Evolutionary conservation across 768 basidiomycete genomes (phyloP).

Genomic region (Hericium erinaceus): DNA sequence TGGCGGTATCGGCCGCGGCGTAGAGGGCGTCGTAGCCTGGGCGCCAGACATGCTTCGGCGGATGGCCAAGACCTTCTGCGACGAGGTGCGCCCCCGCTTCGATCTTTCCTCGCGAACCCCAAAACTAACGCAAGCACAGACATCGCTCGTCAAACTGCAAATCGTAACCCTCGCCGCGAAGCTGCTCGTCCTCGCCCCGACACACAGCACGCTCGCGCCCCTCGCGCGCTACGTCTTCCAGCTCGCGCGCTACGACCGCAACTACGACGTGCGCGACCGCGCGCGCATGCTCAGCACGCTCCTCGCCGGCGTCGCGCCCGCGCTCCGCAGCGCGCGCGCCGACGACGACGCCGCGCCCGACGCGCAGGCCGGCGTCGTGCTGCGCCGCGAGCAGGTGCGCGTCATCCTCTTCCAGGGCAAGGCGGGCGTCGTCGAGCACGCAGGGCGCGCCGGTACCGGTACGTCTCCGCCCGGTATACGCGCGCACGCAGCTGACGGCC

Average conservation of each 20-base stretch:
- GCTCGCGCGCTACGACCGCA: conserved; percentile 79
- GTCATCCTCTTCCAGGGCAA: conserved; percentile 78
- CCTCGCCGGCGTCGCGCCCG: conserved; percentile 40
- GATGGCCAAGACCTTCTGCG: conserved; percentile 57
- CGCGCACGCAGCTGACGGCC: background rate
- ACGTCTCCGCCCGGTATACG: background rate
- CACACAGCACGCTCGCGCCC: conserved; percentile 37
- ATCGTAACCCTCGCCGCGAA: conserved; percentile 82
- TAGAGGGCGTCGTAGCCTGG: conserved; percentile 63
- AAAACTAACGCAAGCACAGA: conserved; percentile 27
- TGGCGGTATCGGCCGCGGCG: conserved; percentile 19
- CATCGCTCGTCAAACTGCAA: conserved; percentile 68
- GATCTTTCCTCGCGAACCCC: background rate
- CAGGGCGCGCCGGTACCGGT: conserved; percentile 3
- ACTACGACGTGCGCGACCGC: conserved; percentile 89
- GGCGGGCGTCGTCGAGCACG: conserved; percentile 31
- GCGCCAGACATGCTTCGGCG: conserved; percentile 87
- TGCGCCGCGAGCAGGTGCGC: conserved; percentile 74
- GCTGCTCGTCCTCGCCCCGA: conserved; percentile 60
- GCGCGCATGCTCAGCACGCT: conserved; percentile 71
- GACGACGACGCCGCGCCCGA: conserved; percentile 27
- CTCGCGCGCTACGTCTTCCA: conserved; percentile 68
- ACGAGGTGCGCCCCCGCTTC: conserved; percentile 44
- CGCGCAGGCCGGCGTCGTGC: conserved; percentile 59
- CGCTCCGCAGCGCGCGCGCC: conserved; percentile 15